phyloP scores from a whole-genome alignment of 805 yeast species.

The Teunomyces stri region DNA sequence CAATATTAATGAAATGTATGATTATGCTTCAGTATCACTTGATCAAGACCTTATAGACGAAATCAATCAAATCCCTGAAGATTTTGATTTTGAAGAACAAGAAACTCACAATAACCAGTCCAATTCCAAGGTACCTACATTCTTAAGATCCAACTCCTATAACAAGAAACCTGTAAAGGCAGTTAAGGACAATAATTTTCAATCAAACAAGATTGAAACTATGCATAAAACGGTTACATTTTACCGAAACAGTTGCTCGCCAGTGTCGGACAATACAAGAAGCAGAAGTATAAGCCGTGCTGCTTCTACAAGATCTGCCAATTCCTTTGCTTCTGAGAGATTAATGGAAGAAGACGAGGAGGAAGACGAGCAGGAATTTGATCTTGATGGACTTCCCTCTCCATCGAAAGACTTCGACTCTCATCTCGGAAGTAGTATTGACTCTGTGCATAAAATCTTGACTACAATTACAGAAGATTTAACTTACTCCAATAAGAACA shows the following conservation, averaged over 20 bases:
- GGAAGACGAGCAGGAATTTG: not conserved
- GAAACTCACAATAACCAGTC: not conserved
- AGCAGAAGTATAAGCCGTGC: slow-evolving; percentile 25
- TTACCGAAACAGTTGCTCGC: slow-evolving; percentile 27
- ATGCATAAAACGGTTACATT: slow-evolving; percentile 41
- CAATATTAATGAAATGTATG: not conserved
- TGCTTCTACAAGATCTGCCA: slow-evolving; percentile 27
- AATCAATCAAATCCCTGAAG: slow-evolving; percentile 49
- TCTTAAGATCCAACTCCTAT: slow-evolving; percentile 38
- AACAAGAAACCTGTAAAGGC: slow-evolving; percentile 34
- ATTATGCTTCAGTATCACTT: not conserved
- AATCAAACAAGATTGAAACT: slow-evolving; percentile 36
- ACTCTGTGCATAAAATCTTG: slow-evolving; percentile 2
- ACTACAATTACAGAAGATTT: not conserved
- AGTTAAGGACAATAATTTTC: slow-evolving; percentile 19
- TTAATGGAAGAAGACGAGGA: slow-evolving; percentile 18
- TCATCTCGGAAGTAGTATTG: not conserved
- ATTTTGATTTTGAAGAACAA: slow-evolving; percentile 33
- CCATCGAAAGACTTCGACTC: not conserved
- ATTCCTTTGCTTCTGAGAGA: slow-evolving; percentile 25
- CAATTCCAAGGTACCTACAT: slow-evolving; percentile 5
- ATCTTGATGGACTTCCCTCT: not conserved
- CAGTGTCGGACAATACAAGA: slow-evolving; percentile 12
- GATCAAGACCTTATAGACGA: slow-evolving; percentile 49
- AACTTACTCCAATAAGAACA: not conserved